Percentiles rank a stretch among this genome's conserved stretches.
These are phyloP conservation scores for Colletotrichum lupini DNA, from an alignment of 2,329 filamentous ascomycete species.

Conservation along the genomic window DNA sequence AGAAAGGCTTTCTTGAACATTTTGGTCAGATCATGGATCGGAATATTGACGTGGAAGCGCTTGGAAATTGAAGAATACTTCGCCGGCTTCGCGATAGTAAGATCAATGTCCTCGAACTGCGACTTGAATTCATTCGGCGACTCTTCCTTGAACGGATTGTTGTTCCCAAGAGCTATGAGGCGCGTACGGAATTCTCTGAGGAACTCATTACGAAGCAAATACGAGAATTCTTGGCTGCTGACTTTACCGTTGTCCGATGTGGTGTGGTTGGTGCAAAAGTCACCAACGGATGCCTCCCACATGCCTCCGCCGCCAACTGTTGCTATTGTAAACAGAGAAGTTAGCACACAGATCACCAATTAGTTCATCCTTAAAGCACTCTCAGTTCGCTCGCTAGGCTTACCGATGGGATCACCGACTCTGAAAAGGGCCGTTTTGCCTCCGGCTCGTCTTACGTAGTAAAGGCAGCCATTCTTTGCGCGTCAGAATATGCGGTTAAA, in stretches of 20 bases:
- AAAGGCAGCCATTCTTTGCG: conserved; percentile 22
- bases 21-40: no score
- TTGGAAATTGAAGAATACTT: no score
- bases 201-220: neutral
- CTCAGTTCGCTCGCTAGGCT: neutral
- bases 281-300: conserved; percentile 23
- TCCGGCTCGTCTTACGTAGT: neutral
- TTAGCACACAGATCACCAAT: no score
- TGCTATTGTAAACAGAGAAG: neutral
- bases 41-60: no score
- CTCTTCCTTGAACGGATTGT: neutral
- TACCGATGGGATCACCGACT: conserved; percentile 9
- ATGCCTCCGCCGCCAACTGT: conserved; percentile 16
- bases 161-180: neutral
- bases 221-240: neutral
- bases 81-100: no score
- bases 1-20: no score
- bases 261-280: conserved; percentile 1
- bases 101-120: no score
- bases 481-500: no score
- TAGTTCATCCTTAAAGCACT: no score
- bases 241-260: no score
- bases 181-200: neutral
- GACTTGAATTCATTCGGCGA: no score
- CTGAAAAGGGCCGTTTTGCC: neutral